A percentile compares a stretch with the other conserved stretches of the same genome.
These are phyloP conservation scores for Ustilago tritici DNA, from an alignment of 1,284 basidiomycete species.

Conservation along the genomic window DNA sequence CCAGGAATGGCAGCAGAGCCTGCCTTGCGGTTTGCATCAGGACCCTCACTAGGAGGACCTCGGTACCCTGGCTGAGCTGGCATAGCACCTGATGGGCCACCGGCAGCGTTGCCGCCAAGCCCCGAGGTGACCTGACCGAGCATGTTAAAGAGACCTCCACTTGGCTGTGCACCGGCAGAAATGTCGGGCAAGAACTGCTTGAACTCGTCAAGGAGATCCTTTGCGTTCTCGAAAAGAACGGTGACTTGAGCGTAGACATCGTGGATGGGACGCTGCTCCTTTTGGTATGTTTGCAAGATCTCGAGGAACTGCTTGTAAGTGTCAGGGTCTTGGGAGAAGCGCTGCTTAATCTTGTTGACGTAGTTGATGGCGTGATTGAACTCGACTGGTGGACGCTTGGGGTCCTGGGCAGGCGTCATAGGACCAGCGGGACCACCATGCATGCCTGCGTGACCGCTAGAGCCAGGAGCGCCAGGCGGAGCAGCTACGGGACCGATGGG, in stretches of 20 bases:
- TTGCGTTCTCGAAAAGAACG: constrained; percentile 88
- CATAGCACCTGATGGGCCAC: constrained; percentile 40
- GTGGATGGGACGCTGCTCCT: constrained; percentile 87
- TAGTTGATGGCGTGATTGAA: constrained; percentile 99
- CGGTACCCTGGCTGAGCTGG: constrained; percentile 31
- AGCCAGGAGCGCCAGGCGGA: constrained; percentile 26
- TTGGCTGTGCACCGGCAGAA: constrained; percentile 54
- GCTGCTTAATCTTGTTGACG: constrained; percentile 97
- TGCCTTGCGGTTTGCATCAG: constrained; percentile 73
- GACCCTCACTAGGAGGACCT: constrained; percentile 64
- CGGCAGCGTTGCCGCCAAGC: constrained; percentile 39
- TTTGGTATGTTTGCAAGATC: constrained; percentile 96
- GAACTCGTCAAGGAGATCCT: constrained; percentile 93
- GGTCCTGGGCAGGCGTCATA: constrained; percentile 48
- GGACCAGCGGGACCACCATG: constrained; percentile 38
- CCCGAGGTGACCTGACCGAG: constrained; percentile 69
- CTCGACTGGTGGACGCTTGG: constrained; percentile 74
- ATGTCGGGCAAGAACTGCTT: constrained; percentile 91
- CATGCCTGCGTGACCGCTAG: constrained; percentile 25
- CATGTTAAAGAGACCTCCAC: constrained; percentile 70
- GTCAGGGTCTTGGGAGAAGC: constrained; percentile 89
- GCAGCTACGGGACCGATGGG: constrained; percentile 44
- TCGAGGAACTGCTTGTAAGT: constrained; percentile 99
- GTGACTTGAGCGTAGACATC: constrained; percentile 95
- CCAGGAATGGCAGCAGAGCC: constrained; percentile 75